Percentiles rank a stretch among this genome's conserved stretches.
phyloP scores from a whole-genome alignment of 2,329 filamentous ascomycete genomes.

The Cladosporium oxysporum region DNA sequence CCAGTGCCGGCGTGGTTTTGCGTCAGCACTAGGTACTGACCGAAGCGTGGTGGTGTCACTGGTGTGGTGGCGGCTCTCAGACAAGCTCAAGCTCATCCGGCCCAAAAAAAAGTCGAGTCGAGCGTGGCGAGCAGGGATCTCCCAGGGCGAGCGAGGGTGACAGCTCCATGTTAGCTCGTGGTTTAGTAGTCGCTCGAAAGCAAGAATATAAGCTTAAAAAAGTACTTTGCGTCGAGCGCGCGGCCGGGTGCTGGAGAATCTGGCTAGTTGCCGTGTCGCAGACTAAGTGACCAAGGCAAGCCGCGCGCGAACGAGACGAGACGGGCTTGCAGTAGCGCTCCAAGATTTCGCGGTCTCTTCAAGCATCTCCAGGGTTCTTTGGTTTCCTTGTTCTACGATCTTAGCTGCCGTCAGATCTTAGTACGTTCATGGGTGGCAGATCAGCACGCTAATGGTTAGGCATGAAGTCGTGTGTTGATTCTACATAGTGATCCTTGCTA shows the following conservation, averaged over 20 bases:
- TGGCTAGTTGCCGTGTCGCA: background rate
- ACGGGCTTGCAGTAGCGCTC: conserved; percentile 21
- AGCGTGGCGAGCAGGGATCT: background rate
- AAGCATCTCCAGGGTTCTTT: background rate
- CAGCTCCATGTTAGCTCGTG: background rate
- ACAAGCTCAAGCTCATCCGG: background rate
- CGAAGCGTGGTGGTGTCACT: background rate
- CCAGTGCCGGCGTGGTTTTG: background rate
- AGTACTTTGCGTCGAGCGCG: background rate
- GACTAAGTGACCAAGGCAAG: conserved; percentile 2
- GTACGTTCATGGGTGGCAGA: background rate
- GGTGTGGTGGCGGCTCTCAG: background rate
- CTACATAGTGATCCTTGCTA: background rate
- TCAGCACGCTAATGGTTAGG: background rate
- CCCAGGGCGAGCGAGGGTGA: background rate
- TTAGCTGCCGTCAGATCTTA: conserved; percentile 7
- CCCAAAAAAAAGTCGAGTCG: no score
- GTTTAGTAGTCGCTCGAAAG: background rate
- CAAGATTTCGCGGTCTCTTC: conserved; percentile 1
- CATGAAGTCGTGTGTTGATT: background rate
- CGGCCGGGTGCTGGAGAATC: background rate
- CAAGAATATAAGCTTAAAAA: conserved; percentile 18
- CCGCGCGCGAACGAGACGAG: conserved; percentile 1
- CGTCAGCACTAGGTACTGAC: background rate
- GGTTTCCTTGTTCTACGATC: background rate